Percentiles rank a stretch among this genome's conserved stretches.
Conservation (phyloP, 169 alveolate species). For the Neospora caninum region DNA sequence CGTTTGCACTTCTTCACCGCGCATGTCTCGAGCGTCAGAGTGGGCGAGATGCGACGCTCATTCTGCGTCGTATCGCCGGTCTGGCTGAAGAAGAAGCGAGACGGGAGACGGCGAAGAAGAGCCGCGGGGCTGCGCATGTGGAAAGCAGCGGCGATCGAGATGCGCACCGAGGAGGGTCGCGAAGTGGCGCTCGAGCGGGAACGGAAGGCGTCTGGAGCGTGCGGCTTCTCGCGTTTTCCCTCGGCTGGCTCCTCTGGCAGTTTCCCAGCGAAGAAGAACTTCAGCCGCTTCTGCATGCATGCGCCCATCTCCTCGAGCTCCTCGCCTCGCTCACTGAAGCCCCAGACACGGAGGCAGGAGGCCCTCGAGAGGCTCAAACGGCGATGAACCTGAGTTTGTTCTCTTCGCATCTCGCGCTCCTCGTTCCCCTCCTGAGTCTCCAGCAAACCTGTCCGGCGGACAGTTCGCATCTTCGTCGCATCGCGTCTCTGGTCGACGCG, state of each 20-base stretch:
- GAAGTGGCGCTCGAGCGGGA: background rate
- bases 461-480: no score
- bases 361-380: no score
- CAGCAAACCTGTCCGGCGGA: background rate
- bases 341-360: background rate
- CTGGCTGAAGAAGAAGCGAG: background rate
- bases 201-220: background rate
- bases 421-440: background rate
- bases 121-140: background rate
- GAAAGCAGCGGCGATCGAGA: background rate
- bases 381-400: background rate
- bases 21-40: background rate
- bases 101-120: background rate
- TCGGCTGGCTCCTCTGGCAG: constrained; percentile 33
- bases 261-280: background rate
- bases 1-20: background rate
- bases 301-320: constrained; percentile 14
- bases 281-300: constrained; percentile 3
- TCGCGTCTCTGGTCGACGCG: no score
- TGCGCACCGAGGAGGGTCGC: background rate
- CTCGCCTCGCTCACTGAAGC: background rate
- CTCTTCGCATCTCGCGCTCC: background rate
- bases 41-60: background rate
- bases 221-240: background rate
- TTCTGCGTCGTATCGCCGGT: background rate